Evolutionary conservation across 225 moss, liverwort and hornwort genomes (phyloP).

Genomic region (Pseudoscleropodium purum): DNA sequence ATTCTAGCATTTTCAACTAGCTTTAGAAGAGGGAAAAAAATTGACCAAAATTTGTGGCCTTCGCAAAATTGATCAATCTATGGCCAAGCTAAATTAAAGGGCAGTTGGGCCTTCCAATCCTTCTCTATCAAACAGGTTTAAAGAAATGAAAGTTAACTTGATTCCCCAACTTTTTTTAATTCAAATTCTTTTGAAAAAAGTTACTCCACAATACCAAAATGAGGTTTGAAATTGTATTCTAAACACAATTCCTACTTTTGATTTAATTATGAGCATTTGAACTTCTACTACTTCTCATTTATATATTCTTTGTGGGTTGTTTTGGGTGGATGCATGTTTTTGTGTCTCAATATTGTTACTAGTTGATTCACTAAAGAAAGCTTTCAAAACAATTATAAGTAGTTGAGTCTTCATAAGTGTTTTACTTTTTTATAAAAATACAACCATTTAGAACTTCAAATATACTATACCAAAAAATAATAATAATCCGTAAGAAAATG

Average conservation of each 20-base stretch:
- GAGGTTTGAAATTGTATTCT: neutral
- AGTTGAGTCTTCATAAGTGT: too few species aligned
- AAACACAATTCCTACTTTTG: neutral
- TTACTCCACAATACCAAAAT: neutral
- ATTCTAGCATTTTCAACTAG: neutral
- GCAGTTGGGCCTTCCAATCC: neutral
- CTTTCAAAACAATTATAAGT: too few species aligned
- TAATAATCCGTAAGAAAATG: too few species aligned
- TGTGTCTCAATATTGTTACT: too few species aligned
- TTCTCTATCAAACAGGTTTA: fast-evolving
- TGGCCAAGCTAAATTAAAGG: neutral
- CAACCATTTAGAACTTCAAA: too few species aligned
- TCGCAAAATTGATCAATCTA: neutral
- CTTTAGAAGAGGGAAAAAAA: neutral
- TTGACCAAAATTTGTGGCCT: neutral
- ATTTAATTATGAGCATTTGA: neutral
- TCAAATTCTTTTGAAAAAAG: neutral
- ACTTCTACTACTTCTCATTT: neutral
- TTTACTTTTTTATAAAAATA: too few species aligned
- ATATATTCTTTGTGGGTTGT: neutral
- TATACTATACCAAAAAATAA: too few species aligned
- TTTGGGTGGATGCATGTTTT: too few species aligned
- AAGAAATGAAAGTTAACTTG: neutral
- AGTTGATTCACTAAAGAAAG: too few species aligned
- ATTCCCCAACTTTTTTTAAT: too few species aligned